Percentiles rank a stretch among this genome's conserved stretches.
phyloP scores from a whole-genome alignment of 768 basidiomycete species.

The Mycena maculata region DNA sequence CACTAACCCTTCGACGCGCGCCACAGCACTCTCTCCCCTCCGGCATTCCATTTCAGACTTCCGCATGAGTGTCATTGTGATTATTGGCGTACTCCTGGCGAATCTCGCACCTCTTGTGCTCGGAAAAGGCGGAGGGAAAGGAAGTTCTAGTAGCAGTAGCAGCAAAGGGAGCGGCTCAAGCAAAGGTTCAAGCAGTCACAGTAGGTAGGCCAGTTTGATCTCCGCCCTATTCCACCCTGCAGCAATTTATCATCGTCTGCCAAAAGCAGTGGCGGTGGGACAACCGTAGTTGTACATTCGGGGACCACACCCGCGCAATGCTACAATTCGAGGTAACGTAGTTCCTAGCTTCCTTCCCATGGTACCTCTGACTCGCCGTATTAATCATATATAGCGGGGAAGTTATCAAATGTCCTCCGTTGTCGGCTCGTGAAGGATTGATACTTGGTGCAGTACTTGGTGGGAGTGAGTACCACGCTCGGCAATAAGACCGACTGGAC shows the following conservation, averaged over 20 bases:
- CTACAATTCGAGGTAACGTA: conserved; percentile 19
- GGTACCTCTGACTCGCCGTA: too few species aligned
- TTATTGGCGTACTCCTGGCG: conserved; percentile 1
- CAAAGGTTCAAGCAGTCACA: conserved; percentile 2
- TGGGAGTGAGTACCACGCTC: background rate
- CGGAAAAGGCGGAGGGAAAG: conserved; percentile 24
- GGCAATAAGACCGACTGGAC: background rate
- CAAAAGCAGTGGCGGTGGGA: background rate
- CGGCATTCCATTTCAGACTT: background rate
- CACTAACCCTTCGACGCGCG: too few species aligned
- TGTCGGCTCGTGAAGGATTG: conserved; percentile 9
- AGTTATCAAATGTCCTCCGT: conserved; percentile 15
- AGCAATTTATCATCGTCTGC: background rate
- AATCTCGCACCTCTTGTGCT: background rate
- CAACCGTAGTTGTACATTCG: background rate
- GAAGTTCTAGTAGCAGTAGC: background rate
- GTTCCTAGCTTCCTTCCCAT: background rate
- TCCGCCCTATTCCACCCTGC: background rate
- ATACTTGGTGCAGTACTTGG: conserved; percentile 24
- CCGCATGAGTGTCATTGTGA: background rate
- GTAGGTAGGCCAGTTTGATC: background rate
- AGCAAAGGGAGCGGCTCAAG: background rate
- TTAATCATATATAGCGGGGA: conserved; percentile 13
- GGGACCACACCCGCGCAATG: conserved; percentile 2
- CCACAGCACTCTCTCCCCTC: too few species aligned